A percentile compares a stretch with the other conserved stretches of the same genome.
Conservation (phyloP, 192 early-diverging fungal species). For the Radiomyces spectabilis region DNA sequence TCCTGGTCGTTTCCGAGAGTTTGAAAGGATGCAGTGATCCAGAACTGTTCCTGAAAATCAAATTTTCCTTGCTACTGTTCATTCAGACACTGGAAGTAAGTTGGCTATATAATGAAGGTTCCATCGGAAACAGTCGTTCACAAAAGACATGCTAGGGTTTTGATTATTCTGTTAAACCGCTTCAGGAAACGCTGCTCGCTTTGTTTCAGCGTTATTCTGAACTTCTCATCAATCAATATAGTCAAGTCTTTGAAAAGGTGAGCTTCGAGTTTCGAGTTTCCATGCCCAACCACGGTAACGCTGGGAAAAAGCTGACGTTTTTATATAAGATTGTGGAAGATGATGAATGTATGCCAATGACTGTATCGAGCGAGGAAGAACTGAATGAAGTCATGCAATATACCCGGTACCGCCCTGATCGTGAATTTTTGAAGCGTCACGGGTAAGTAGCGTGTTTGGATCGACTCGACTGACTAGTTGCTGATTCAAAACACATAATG, state of each 20-base stretch:
- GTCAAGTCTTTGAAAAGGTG: conserved; percentile 63
- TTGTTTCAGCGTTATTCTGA: conserved; percentile 78
- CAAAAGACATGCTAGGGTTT: conserved; percentile 54
- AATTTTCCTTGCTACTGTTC: conserved; percentile 72
- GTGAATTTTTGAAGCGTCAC: conserved; percentile 16
- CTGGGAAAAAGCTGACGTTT: too few species aligned
- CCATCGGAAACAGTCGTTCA: too few species aligned
- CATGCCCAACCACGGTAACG: too few species aligned
- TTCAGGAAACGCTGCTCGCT: conserved; percentile 65
- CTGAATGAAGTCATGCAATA: conserved; percentile 53
- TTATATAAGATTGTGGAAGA: conserved; percentile 62
- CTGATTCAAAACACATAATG: too few species aligned
- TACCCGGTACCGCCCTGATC: conserved; percentile 55
- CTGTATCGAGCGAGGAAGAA: conserved; percentile 56
- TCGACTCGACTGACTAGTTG: too few species aligned
- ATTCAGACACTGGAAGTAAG: conserved; percentile 86
- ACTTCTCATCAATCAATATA: conserved; percentile 61
- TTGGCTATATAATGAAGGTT: too few species aligned
- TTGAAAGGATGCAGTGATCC: conserved; percentile 75
- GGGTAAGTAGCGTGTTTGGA: too few species aligned
- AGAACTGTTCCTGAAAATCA: conserved; percentile 72
- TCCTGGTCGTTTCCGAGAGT: conserved; percentile 67
- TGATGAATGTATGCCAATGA: conserved; percentile 77
- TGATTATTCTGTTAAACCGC: conserved; percentile 59
- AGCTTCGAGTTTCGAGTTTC: neutral